Conservation (phyloP, 2,329 filamentous ascomycete genomes). For the Fonsecaea pugnacius region DNA sequence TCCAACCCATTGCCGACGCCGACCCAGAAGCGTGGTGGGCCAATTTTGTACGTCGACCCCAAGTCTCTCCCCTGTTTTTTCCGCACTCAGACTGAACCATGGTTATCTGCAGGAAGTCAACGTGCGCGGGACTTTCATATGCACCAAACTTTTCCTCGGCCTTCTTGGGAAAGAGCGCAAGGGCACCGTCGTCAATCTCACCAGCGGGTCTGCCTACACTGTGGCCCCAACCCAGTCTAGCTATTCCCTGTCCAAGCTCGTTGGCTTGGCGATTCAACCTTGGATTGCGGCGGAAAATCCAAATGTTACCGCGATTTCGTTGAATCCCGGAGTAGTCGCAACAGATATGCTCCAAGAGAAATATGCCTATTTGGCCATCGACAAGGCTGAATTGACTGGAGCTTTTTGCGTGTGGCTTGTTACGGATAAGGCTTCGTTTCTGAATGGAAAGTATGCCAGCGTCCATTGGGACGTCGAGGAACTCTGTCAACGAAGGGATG, state of each 20-base stretch:
- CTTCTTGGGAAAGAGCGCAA: constrained; percentile 33
- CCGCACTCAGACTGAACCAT: no score
- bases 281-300: constrained; percentile 42
- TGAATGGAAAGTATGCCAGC: no score
- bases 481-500: no score
- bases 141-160: constrained; percentile 37
- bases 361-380: no score
- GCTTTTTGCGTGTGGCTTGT: no score
- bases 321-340: constrained; percentile 45
- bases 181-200: constrained; percentile 41
- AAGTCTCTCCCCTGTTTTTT: no score
- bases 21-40: constrained; percentile 33
- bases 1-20: constrained; percentile 15
- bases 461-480: no score
- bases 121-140: constrained; percentile 31
- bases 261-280: constrained; percentile 40
- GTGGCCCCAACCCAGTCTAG: constrained; percentile 36
- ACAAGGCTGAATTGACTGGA: no score
- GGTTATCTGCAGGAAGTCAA: no score
- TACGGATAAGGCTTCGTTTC: no score
- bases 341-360: constrained; percentile 40
- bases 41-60: no score
- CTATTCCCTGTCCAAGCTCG: constrained; percentile 45
- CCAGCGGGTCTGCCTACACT: constrained; percentile 35
- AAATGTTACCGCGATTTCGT: constrained; percentile 40